A percentile compares a stretch with the other conserved stretches of the same genome.
phyloP scores from a whole-genome alignment of 495 filamentous ascomycete genomes.

The Neurospora hispaniola region DNA sequence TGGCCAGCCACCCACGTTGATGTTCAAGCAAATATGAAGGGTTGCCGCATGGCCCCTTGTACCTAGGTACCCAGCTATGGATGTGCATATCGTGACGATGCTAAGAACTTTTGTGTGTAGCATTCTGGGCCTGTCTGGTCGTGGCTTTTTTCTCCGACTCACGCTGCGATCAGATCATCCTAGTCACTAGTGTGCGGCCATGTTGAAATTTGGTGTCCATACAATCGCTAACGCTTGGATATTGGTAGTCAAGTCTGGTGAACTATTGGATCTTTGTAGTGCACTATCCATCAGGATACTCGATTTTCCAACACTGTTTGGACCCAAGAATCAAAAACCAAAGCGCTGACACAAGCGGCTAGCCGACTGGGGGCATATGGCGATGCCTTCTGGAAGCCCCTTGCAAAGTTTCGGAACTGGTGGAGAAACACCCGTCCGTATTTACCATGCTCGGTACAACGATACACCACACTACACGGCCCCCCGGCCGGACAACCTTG shows the following conservation, averaged over 20 bases:
- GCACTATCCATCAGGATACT: not conserved
- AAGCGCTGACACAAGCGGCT: not conserved
- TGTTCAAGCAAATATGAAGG: not conserved
- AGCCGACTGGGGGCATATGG: not conserved
- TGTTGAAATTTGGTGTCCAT: not conserved
- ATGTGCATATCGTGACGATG: not conserved
- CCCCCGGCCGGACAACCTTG: not conserved
- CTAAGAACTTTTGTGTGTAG: not conserved
- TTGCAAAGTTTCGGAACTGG: not conserved
- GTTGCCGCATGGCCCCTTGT: not conserved
- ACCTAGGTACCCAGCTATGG: no score
- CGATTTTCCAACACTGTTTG: not conserved
- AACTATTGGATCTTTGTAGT: no score
- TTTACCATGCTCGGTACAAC: not conserved
- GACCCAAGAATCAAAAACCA: not conserved
- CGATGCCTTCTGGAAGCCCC: not conserved
- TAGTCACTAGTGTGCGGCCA: not conserved
- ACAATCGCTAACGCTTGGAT: not conserved
- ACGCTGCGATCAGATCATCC: not conserved
- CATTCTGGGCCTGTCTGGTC: not conserved
- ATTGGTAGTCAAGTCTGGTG: not conserved
- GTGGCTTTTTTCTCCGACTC: not conserved
- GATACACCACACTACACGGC: not conserved
- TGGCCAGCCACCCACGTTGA: not conserved
- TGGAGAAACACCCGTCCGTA: not conserved